Conservation (phyloP, 2,329 filamentous ascomycete genomes). For the Orbilia oligospora region DNA sequence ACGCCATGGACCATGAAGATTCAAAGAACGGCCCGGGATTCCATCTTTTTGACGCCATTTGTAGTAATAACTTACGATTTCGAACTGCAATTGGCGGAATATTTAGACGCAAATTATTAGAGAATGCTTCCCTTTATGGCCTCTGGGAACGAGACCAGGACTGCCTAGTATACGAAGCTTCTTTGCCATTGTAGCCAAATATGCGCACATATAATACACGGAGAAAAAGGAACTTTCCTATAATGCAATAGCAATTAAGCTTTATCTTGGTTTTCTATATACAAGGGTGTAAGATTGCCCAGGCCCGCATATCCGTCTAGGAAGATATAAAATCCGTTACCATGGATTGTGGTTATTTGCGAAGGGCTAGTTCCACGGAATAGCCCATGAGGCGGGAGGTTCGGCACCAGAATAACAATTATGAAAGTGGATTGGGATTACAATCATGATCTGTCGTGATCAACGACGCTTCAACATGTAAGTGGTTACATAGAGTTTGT, state of each 20-base stretch:
- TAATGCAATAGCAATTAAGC: constrained; percentile 5
- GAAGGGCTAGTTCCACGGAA: constrained; percentile 7
- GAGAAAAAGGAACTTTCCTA: constrained; percentile 8
- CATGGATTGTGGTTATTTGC: neutral
- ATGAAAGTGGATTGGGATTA: neutral
- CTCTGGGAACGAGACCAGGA: no score
- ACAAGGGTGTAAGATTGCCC: constrained; percentile 1
- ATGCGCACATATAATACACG: neutral
- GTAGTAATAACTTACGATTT: neutral
- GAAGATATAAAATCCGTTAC: constrained; percentile 10
- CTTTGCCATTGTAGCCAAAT: no score
- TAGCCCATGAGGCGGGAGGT: neutral
- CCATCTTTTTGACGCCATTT: neutral
- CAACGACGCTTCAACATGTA: no score
- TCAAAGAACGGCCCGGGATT: neutral
- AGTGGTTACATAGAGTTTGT: neutral
- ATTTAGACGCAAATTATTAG: neutral
- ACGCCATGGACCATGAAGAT: neutral
- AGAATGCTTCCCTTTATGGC: no score
- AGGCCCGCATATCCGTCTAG: constrained; percentile 29
- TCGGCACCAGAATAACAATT: neutral
- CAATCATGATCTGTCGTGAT: neutral
- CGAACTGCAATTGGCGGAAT: neutral
- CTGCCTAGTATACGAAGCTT: neutral
- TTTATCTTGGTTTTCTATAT: constrained; percentile 12